Percentiles rank a stretch among this genome's conserved stretches.
These are phyloP conservation scores for Immersiporthe knoxdaviesiana DNA, from an alignment of 2,329 filamentous ascomycete genomes.

Conservation along the genomic window DNA sequence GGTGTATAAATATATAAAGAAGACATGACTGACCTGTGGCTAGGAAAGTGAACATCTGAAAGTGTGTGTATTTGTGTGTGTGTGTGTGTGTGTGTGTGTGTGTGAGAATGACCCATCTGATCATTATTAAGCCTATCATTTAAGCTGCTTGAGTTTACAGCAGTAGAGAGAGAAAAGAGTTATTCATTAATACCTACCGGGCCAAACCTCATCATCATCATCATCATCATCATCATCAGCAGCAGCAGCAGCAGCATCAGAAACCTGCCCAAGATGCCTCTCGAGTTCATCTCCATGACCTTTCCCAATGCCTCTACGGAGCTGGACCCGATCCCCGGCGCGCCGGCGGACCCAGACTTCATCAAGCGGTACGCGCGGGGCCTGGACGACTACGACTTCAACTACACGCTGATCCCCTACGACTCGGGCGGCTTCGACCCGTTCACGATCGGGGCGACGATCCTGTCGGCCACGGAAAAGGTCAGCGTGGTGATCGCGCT, in stretches of 20 bases:
- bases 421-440: conserved; percentile 59
- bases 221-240: too few species aligned
- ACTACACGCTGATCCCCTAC: conserved; percentile 65
- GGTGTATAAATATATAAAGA: conserved; percentile 25
- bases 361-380: conserved; percentile 59
- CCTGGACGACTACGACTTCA: conserved; percentile 63
- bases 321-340: conserved; percentile 54
- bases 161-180: too few species aligned
- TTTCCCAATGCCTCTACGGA: conserved; percentile 62
- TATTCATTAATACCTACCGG: too few species aligned
- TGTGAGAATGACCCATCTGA: not conserved
- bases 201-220: too few species aligned
- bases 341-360: conserved; percentile 58
- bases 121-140: too few species aligned
- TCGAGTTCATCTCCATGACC: conserved; percentile 63
- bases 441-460: conserved; percentile 62
- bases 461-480: conserved; percentile 59
- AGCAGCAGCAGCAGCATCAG: not conserved
- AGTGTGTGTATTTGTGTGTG: too few species aligned
- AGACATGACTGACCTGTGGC: not conserved
- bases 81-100: too few species aligned
- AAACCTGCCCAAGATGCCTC: conserved; percentile 42
- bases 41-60: conserved; percentile 7
- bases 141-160: too few species aligned
- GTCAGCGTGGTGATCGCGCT: conserved; percentile 65